Conservation (phyloP, 2,329 filamentous ascomycete species). For the Diaporthe citri region DNA sequence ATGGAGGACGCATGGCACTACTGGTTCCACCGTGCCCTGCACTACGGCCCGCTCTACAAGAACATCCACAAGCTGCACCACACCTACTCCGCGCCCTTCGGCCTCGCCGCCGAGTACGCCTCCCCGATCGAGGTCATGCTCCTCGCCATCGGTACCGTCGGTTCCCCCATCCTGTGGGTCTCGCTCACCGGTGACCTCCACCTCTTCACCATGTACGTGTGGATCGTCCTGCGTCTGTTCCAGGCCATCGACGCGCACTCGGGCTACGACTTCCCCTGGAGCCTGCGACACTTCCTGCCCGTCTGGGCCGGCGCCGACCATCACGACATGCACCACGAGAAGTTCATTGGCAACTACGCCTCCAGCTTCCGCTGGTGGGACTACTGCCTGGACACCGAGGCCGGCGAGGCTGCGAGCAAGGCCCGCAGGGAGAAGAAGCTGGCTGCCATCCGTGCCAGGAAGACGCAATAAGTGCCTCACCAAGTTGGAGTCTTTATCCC, state of each 20-base stretch:
- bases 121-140: slow-evolving; percentile 98
- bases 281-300: slow-evolving; percentile 91
- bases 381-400: slow-evolving; percentile 92
- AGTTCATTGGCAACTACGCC: slow-evolving; percentile 97
- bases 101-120: slow-evolving; percentile 95
- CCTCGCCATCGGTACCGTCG: slow-evolving; percentile 88
- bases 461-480: slow-evolving; percentile 68
- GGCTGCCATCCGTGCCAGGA: slow-evolving; percentile 73
- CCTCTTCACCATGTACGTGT: slow-evolving; percentile 96
- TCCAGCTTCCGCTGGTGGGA: slow-evolving; percentile 99
- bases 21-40: slow-evolving; percentile 92
- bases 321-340: slow-evolving; percentile 97
- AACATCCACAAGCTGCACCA: slow-evolving; percentile 99
- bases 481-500: not conserved
- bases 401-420: slow-evolving; percentile 87
- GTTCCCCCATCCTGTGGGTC: slow-evolving; percentile 86
- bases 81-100: slow-evolving; percentile 97
- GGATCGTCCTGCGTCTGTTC: slow-evolving; percentile 93
- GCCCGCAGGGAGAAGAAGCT: slow-evolving; percentile 84
- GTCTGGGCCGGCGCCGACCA: slow-evolving; percentile 98
- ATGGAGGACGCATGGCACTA: slow-evolving; percentile 99
- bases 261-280: slow-evolving; percentile 99
- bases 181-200: slow-evolving; percentile 88
- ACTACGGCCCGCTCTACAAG: slow-evolving; percentile 96
- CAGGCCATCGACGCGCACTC: slow-evolving; percentile 98